Base-by-base conservation (phyloP, 2,329 filamentous ascomycete genomes). In the Stromatinia cepivora region DNA sequence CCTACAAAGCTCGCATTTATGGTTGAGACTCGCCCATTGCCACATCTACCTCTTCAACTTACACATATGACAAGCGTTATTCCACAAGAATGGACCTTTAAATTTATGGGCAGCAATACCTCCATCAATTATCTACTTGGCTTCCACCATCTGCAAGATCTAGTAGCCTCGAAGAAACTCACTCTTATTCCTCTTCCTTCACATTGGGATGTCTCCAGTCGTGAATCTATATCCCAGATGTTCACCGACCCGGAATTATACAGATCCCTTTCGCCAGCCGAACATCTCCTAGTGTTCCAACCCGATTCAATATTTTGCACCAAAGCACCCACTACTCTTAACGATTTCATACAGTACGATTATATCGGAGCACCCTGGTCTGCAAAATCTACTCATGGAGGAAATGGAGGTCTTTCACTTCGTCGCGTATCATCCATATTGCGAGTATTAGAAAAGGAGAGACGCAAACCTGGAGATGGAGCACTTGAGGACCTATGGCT, bases 401-500 rank as follows among this genome's bases (percentile, higher is more conserved):
- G 84, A 39, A 85, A 85, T 71, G 85, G 85, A 10, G 85, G 86
- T 3, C 79, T 87, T 11, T 86, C 85, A 0, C 78, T 87, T 6
- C 82, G 85, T 58, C 81, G 84, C 42, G 80, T 87, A 1, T 85
- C 83, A 1, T 79, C 82, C n/a, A 84, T 87, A 66, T 78, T 79
- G 9, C 79, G 80, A 28, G 78, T 87, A 3, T 79, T 87, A 17
- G 74, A 75, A 45, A 84, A 84, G 72, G 84, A 87, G 72, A 77
- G 78, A 28, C 81, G 85, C n/a, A 80, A 80, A 73, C 84, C 85
- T 76, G 34, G 25, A 34, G 77, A 85, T 74, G 81, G 81, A 15
- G 80, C 83, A 50, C 79, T 85, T 52, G 86, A 87, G 75, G 85
- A 87, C 68, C 81, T 85, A 70, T 88, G 86, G 86, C 84, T 86